A percentile compares a stretch with the other conserved stretches of the same genome.
phyloP scores from a whole-genome alignment of 768 basidiomycete species.

The Auriculariales sp. region DNA sequence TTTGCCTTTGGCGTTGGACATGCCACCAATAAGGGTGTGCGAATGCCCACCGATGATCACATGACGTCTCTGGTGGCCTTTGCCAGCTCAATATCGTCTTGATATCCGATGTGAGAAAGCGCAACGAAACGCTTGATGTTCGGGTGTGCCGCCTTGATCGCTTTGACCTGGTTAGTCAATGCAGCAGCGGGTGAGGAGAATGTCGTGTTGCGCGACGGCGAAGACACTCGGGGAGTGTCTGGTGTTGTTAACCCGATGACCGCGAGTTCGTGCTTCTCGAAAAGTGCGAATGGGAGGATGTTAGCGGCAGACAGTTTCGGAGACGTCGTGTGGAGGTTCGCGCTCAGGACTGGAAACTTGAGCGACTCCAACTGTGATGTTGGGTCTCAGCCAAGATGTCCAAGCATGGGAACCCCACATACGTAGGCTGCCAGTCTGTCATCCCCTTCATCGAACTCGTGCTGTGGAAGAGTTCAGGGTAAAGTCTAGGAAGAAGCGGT shows the following conservation, averaged over 20 bases:
- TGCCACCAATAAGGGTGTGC: slow-evolving; percentile 29
- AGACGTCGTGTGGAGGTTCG: slow-evolving; percentile 27
- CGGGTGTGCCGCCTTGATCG: slow-evolving; percentile 18
- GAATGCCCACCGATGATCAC: slow-evolving; percentile 29
- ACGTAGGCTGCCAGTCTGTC: slow-evolving; percentile 22
- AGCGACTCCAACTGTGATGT: slow-evolving; percentile 19
- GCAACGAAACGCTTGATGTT: slow-evolving; percentile 26
- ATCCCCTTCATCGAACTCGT: slow-evolving; percentile 32
- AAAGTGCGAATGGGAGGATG: slow-evolving; percentile 26
- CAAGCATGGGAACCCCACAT: too few relatives aligned
- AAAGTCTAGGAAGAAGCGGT: neutral
- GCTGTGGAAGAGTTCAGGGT: too few relatives aligned
- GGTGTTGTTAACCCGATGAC: slow-evolving; percentile 29
- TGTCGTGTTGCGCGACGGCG: slow-evolving; percentile 22
- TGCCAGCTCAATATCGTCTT: slow-evolving; percentile 28
- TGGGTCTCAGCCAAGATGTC: too few relatives aligned
- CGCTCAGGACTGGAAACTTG: slow-evolving; percentile 28
- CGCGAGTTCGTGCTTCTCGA: slow-evolving; percentile 25
- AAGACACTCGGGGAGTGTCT: slow-evolving; percentile 23
- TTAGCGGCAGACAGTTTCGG: slow-evolving; percentile 14
- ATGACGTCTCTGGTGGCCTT: slow-evolving; percentile 21
- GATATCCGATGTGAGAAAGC: slow-evolving; percentile 33
- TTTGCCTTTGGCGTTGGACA: slow-evolving; percentile 23
- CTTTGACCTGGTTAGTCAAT: slow-evolving; percentile 22
- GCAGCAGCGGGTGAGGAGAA: slow-evolving; percentile 25